Conservation (phyloP, 805 yeast genomes). For the Wickerhamiella siamensis region DNA sequence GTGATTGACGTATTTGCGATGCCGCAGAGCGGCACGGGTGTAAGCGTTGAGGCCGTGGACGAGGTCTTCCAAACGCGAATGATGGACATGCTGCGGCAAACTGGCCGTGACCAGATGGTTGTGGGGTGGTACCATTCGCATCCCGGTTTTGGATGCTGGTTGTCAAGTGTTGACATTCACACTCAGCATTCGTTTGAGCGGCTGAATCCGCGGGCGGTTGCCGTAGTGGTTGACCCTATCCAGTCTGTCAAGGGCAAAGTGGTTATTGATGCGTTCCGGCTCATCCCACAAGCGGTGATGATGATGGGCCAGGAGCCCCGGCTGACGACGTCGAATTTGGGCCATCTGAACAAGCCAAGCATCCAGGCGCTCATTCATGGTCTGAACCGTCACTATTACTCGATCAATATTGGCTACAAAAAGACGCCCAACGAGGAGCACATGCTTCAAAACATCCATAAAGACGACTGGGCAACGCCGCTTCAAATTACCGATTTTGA, state of each 20-base stretch:
- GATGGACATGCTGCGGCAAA: slow-evolving; percentile 99
- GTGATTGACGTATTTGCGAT: slow-evolving; percentile 97
- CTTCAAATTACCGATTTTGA: slow-evolving; percentile 63
- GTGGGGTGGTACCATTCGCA: slow-evolving; percentile 99
- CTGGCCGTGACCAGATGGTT: slow-evolving; percentile 98
- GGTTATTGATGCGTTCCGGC: slow-evolving; percentile 93
- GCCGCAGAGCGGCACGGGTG: slow-evolving; percentile 97
- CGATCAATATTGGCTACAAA: slow-evolving; percentile 85
- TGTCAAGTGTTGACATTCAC: slow-evolving; percentile 91
- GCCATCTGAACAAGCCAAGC: slow-evolving; percentile 88
- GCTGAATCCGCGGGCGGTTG: slow-evolving; percentile 88
- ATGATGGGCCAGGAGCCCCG: slow-evolving; percentile 98
- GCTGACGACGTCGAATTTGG: slow-evolving; percentile 91
- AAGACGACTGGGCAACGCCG: slow-evolving; percentile 92
- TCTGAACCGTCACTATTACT: slow-evolving; percentile 89
- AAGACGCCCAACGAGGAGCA: slow-evolving; percentile 85
- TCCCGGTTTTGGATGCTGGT: slow-evolving; percentile 99
- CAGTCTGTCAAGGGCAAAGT: slow-evolving; percentile 98
- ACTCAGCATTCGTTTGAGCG: slow-evolving; percentile 97
- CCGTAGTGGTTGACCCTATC: slow-evolving; percentile 96
- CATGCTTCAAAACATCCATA: slow-evolving; percentile 87
- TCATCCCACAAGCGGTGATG: slow-evolving; percentile 71
- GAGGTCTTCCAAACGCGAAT: slow-evolving; percentile 96
- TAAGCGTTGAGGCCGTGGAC: slow-evolving; percentile 96
- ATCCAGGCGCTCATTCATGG: slow-evolving; percentile 97